phyloP scores from a whole-genome alignment of 805 yeast species.

The Sungouiozyma intestinalis region DNA sequence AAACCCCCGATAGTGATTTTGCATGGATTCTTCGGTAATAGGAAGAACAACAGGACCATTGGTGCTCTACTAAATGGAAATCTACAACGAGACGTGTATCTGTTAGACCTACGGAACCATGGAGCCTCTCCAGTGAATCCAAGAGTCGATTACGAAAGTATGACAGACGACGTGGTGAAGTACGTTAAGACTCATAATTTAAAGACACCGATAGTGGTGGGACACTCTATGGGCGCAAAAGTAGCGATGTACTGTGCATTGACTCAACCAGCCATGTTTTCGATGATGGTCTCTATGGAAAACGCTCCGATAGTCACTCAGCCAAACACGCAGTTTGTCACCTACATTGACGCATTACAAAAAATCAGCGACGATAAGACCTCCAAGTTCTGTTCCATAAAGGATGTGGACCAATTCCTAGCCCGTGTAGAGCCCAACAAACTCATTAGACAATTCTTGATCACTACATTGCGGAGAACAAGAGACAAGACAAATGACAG shows the following conservation, averaged over 20 bases:
- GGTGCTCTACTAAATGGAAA: constrained; percentile 44
- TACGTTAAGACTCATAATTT: constrained; percentile 44
- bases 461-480: constrained; percentile 33
- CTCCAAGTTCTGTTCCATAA: constrained; percentile 33
- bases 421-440: constrained; percentile 49
- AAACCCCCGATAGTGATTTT: constrained; percentile 61
- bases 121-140: constrained; percentile 79
- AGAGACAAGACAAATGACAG: constrained; percentile 20
- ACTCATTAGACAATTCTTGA: constrained; percentile 62
- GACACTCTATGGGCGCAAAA: constrained; percentile 92
- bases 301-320: constrained; percentile 74
- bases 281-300: constrained; percentile 67
- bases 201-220: constrained; percentile 48
- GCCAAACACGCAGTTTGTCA: constrained; percentile 49
- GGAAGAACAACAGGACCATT: constrained; percentile 70
- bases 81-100: constrained; percentile 48
- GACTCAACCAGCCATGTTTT: constrained; percentile 50
- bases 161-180: constrained; percentile 76
- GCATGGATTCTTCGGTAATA: constrained; percentile 87
- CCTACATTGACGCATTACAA: constrained; percentile 54
- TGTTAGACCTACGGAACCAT: constrained; percentile 79
- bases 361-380: constrained; percentile 40
- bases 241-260: constrained; percentile 81
- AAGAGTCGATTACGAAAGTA: constrained; percentile 65
- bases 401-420: constrained; percentile 59